Conservation (phyloP, 805 yeast species). For the Wickerhamiella australiensis region DNA sequence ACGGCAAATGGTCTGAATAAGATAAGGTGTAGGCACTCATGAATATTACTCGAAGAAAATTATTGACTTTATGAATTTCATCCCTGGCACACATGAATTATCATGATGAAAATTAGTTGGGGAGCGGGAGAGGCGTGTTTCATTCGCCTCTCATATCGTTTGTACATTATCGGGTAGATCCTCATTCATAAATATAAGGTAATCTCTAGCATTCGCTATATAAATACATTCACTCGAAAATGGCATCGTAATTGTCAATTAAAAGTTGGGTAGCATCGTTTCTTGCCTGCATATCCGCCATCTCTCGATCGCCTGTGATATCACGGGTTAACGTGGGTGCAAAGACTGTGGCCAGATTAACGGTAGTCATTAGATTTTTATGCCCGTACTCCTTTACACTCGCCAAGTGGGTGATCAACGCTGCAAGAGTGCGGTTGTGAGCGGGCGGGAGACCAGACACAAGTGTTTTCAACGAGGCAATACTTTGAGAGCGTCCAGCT, state of each 20-base stretch:
- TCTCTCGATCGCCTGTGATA: constrained; percentile 64
- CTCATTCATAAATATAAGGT: background rate
- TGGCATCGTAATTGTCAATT: constrained; percentile 24
- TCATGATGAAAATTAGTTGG: no score
- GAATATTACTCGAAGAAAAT: no score
- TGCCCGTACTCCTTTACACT: constrained; percentile 42
- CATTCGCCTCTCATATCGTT: no score
- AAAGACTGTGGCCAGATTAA: constrained; percentile 80
- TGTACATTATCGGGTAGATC: no score
- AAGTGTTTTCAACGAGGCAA: constrained; percentile 37
- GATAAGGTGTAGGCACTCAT: no score
- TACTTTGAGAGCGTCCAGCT: constrained; percentile 33
- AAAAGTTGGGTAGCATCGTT: constrained; percentile 69
- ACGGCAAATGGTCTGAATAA: background rate
- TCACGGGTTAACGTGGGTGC: constrained; percentile 88
- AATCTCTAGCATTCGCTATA: background rate
- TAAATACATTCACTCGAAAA: constrained; percentile 13
- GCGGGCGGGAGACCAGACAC: constrained; percentile 50
- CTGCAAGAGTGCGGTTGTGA: constrained; percentile 45
- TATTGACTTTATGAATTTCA: no score
- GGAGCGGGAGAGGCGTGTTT: no score
- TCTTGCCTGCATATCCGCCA: constrained; percentile 70
- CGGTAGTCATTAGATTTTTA: constrained; percentile 67
- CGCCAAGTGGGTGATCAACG: constrained; percentile 52
- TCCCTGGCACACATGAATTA: no score